Percentiles rank a stretch among this genome's conserved stretches.
These are phyloP conservation scores for Yarrowia sp. DNA, from an alignment of 805 yeast genomes.

Conservation along the genomic window DNA sequence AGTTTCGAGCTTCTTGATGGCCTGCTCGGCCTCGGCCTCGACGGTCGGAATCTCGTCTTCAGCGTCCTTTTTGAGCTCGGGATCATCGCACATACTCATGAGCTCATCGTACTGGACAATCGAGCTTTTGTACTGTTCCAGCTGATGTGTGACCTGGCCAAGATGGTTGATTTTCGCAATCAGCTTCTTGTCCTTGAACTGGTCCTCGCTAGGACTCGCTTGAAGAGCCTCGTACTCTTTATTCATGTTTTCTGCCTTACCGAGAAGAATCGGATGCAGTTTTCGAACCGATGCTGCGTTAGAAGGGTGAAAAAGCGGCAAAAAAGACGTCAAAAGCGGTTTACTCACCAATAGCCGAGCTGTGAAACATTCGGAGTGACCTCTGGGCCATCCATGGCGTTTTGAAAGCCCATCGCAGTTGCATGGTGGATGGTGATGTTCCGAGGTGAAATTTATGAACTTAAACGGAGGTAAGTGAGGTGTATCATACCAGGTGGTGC, in stretches of 20 bases:
- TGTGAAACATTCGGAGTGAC: conserved; percentile 21
- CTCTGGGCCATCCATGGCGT: conserved; percentile 11
- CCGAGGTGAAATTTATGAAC: conserved; percentile 14
- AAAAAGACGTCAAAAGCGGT: neutral
- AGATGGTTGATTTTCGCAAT: conserved; percentile 59
- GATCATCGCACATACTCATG: conserved; percentile 57
- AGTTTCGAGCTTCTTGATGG: conserved; percentile 57
- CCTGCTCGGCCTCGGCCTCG: conserved; percentile 55
- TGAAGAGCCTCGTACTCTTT: conserved; percentile 55
- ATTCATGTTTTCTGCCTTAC: conserved; percentile 56
- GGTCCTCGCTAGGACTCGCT: conserved; percentile 53
- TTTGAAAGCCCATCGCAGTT: conserved; percentile 19
- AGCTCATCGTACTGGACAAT: conserved; percentile 52
- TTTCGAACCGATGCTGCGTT: conserved; percentile 29
- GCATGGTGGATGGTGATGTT: conserved; percentile 14
- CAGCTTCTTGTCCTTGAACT: conserved; percentile 53
- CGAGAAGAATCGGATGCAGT: conserved; percentile 60
- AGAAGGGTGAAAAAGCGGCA: neutral
- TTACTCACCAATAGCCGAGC: conserved; percentile 5
- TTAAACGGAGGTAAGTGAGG: neutral
- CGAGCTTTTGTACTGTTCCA: conserved; percentile 48
- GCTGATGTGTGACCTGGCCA: conserved; percentile 52
- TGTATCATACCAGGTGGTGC: neutral
- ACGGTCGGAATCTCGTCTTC: conserved; percentile 60
- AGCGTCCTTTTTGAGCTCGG: conserved; percentile 64